phyloP scores from a whole-genome alignment of 192 early-diverging fungal species.

The Coemansia sp. region DNA sequence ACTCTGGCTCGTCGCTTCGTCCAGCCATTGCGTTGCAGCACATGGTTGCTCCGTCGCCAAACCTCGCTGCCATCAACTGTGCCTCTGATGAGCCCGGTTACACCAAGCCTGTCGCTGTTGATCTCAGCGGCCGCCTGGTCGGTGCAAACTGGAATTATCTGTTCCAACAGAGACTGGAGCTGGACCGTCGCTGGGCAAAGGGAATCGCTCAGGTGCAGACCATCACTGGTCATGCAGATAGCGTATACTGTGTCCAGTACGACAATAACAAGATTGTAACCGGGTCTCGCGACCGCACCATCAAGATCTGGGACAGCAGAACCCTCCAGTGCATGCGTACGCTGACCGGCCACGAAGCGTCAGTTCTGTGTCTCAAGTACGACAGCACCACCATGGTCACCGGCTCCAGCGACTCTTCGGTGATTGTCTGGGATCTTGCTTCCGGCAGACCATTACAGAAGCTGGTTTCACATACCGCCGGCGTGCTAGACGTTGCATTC shows the following conservation, averaged over 20 bases:
- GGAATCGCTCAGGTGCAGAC: slow-evolving; percentile 53
- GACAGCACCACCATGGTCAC: slow-evolving; percentile 70
- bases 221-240: slow-evolving; percentile 77
- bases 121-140: slow-evolving; percentile 9
- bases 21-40: slow-evolving; percentile 49
- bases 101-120: not conserved
- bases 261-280: slow-evolving; percentile 72
- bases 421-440: slow-evolving; percentile 82
- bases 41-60: slow-evolving; percentile 50
- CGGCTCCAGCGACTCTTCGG: slow-evolving; percentile 83
- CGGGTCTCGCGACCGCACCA: slow-evolving; percentile 72
- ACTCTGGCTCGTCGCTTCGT: slow-evolving; percentile 39
- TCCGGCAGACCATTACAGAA: slow-evolving; percentile 41
- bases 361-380: slow-evolving; percentile 82
- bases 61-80: slow-evolving; percentile 5
- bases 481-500: slow-evolving; percentile 89
- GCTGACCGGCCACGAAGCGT: slow-evolving; percentile 65
- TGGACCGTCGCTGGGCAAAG: slow-evolving; percentile 58
- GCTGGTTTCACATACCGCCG: slow-evolving; percentile 73
- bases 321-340: slow-evolving; percentile 60
- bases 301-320: slow-evolving; percentile 81
- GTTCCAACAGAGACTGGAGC: slow-evolving; percentile 63
- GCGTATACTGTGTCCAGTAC: slow-evolving; percentile 91
- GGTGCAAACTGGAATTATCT: slow-evolving; percentile 68
- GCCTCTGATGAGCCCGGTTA: not conserved